Percentiles rank a stretch among this genome's conserved stretches.
These are phyloP conservation scores for Akanthomyces lecanii DNA, from an alignment of 2,329 filamentous ascomycete genomes.

Conservation along the genomic window DNA sequence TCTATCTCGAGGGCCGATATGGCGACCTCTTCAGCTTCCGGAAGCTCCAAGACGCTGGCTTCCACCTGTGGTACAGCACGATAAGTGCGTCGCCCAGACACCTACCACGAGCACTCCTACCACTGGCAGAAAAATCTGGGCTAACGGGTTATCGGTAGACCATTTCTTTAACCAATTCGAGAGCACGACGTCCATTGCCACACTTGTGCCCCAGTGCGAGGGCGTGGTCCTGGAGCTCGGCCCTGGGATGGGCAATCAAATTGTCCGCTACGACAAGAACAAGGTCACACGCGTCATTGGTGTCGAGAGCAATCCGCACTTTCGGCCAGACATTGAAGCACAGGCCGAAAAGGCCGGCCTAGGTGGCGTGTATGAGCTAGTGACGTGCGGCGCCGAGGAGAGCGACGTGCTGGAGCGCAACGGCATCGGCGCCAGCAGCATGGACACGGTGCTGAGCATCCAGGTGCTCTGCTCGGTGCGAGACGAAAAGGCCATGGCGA, in stretches of 20 bases:
- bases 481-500: slow-evolving; percentile 26
- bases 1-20: not conserved
- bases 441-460: slow-evolving; percentile 40
- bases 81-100: not conserved
- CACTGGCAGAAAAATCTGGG: not conserved
- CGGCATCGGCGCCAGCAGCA: slow-evolving; percentile 32
- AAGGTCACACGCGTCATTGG: slow-evolving; percentile 34
- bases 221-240: slow-evolving; percentile 42
- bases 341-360: slow-evolving; percentile 28
- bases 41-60: not conserved
- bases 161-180: not conserved
- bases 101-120: not conserved
- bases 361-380: slow-evolving; percentile 34
- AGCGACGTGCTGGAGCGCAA: slow-evolving; percentile 31
- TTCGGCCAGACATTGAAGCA: slow-evolving; percentile 27
- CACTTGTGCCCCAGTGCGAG: not conserved
- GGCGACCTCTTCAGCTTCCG: not conserved
- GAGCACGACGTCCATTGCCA: not conserved
- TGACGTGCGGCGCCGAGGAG: slow-evolving; percentile 37
- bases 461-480: slow-evolving; percentile 41
- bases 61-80: not conserved
- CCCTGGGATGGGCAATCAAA: slow-evolving; percentile 41
- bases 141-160: not conserved
- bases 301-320: slow-evolving; percentile 38
- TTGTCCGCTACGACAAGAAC: slow-evolving; percentile 33